These are phyloP conservation scores for Acorus gramineus DNA, from an alignment of 106 monocot genomes.

Conservation along the genomic window DNA sequence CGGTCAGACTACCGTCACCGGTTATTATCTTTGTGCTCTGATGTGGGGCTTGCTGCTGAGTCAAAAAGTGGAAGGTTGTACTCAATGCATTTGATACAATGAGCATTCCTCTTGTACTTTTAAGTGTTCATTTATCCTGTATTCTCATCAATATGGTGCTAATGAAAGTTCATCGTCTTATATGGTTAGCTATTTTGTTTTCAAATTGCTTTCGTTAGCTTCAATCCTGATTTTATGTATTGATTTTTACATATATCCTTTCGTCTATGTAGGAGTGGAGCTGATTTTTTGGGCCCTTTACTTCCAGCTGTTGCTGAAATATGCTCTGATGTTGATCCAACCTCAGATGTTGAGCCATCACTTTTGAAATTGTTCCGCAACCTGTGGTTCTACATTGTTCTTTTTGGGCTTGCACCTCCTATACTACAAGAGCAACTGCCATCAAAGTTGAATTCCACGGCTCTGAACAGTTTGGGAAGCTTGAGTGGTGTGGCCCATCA, in stretches of 20 bases:
- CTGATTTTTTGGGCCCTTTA: conserved; percentile 92
- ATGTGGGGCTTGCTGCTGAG: conserved; percentile 96
- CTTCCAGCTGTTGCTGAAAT: conserved; percentile 98
- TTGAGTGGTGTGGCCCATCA: conserved; percentile 51
- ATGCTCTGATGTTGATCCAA: conserved; percentile 87
- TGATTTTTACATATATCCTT: conserved; percentile 1
- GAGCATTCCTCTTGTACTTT: not conserved
- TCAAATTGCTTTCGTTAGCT: not conserved
- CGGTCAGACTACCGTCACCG: conserved; percentile 84
- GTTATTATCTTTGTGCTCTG: conserved; percentile 88
- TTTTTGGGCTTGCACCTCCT: conserved; percentile 95
- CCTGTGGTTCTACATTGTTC: conserved; percentile 95
- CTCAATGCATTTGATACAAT: not conserved
- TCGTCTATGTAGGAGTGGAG: conserved; percentile 69
- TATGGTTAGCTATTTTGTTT: not conserved
- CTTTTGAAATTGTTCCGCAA: conserved; percentile 87
- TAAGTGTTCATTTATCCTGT: no score
- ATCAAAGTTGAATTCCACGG: conserved; percentile 59
- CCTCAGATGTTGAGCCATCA: conserved; percentile 75
- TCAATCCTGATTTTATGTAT: not conserved
- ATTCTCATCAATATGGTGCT: no score
- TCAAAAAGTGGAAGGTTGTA: conserved; percentile 80
- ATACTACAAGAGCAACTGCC: conserved; percentile 50
- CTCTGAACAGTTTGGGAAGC: conserved; percentile 52
- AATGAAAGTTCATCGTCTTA: no score